Percentiles rank a stretch among this genome's conserved stretches.
phyloP scores from a whole-genome alignment of 2,329 filamentous ascomycete genomes.

The Talaromyces atroroseus region DNA sequence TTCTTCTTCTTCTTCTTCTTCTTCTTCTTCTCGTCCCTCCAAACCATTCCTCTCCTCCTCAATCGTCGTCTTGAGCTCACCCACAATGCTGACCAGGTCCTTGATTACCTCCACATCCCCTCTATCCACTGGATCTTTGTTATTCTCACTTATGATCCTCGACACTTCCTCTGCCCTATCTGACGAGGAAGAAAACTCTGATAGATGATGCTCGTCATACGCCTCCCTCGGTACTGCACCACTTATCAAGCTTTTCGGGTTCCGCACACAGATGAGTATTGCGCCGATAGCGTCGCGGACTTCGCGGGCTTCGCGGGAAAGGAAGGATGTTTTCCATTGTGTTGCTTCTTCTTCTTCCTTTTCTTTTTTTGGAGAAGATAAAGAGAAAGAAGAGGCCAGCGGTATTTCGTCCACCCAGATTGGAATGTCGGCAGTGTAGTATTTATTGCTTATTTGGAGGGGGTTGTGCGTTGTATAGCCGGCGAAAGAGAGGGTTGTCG shows the following conservation, averaged over 20 bases:
- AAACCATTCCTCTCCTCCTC: slow-evolving; percentile 39
- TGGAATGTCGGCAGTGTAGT: slow-evolving; percentile 40
- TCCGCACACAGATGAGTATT: slow-evolving; percentile 33
- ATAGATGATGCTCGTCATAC: not conserved
- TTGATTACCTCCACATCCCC: slow-evolving; percentile 24
- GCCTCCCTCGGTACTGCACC: slow-evolving; percentile 2
- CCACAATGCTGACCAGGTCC: slow-evolving; percentile 32
- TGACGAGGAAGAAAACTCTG: too few relatives aligned
- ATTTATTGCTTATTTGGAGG: slow-evolving; percentile 37
- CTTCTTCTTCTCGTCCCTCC: not conserved
- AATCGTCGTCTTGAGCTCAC: slow-evolving; percentile 33
- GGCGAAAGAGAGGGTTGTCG: slow-evolving; percentile 29
- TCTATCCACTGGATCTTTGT: slow-evolving; percentile 4
- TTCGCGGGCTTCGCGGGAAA: slow-evolving; percentile 36
- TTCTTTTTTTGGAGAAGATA: not conserved
- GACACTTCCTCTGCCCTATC: not conserved
- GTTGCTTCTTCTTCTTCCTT: not conserved
- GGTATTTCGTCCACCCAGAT: slow-evolving; percentile 46
- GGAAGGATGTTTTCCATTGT: slow-evolving; percentile 39
- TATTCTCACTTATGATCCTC: slow-evolving; percentile 4
- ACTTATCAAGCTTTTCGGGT: slow-evolving; percentile 16
- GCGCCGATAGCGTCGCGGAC: slow-evolving; percentile 43
- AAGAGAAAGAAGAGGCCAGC: not conserved
- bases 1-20: not conserved
- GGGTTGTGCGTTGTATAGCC: slow-evolving; percentile 44